These are phyloP conservation scores for Hericium erinaceus DNA, from an alignment of 768 basidiomycete genomes.

Conservation along the genomic window DNA sequence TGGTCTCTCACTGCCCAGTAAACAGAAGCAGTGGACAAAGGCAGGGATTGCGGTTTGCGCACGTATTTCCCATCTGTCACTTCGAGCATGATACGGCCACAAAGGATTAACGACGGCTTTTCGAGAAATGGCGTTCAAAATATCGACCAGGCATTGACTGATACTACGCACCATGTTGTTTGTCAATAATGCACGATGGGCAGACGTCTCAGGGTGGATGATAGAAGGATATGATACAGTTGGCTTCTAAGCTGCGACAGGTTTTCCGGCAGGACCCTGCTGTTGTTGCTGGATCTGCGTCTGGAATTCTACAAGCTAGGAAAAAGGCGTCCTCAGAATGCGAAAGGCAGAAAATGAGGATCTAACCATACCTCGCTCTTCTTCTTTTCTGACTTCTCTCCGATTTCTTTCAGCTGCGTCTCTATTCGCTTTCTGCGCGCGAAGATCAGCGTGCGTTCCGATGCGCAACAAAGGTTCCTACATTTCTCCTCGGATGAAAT, in stretches of 20 bases:
- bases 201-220: background rate
- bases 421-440: constrained; percentile 65
- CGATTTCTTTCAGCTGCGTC: constrained; percentile 68
- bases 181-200: too few relatives aligned
- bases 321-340: background rate
- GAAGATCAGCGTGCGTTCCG: background rate
- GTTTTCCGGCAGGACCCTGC: background rate
- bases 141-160: too few relatives aligned
- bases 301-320: background rate
- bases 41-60: too few relatives aligned
- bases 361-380: constrained; percentile 57
- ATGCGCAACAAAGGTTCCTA: constrained; percentile 30
- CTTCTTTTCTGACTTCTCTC: constrained; percentile 70
- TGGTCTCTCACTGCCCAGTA: too few relatives aligned
- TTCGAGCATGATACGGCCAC: too few relatives aligned
- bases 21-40: too few relatives aligned
- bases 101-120: too few relatives aligned
- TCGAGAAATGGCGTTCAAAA: too few relatives aligned
- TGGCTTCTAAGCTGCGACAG: background rate
- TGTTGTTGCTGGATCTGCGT: background rate
- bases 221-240: background rate
- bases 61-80: too few relatives aligned
- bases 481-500: constrained; percentile 87
- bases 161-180: too few relatives aligned
- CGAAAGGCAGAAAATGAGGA: background rate